Percentiles rank a stretch among this genome's conserved stretches.
Evolutionary conservation across 805 yeast genomes (phyloP).

Genomic region (Komagataella mondaviorum): DNA sequence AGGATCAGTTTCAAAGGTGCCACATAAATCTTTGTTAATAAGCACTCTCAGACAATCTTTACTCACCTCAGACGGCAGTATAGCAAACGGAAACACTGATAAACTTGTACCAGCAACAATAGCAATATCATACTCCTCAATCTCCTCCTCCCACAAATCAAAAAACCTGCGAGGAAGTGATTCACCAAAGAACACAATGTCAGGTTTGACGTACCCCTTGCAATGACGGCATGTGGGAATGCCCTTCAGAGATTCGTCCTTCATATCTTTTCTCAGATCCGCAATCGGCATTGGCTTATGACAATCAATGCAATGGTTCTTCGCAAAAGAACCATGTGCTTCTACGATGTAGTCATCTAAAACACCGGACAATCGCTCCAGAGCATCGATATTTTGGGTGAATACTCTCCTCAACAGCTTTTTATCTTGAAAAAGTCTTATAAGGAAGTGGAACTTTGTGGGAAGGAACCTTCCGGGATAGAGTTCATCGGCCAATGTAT

Average conservation of each 20-base stretch:
- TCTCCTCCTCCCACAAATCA: slow-evolving; percentile 48
- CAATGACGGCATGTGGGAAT: slow-evolving; percentile 53
- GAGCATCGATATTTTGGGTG: slow-evolving; percentile 88
- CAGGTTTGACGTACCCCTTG: slow-evolving; percentile 76
- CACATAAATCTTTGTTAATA: slow-evolving; percentile 67
- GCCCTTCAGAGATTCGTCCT: slow-evolving; percentile 17
- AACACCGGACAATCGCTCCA: slow-evolving; percentile 79
- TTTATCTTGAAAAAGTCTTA: slow-evolving; percentile 54
- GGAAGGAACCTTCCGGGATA: slow-evolving; percentile 85
- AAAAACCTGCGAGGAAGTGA: slow-evolving; percentile 62
- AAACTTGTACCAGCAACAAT: slow-evolving; percentile 90
- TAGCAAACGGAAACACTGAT: slow-evolving; percentile 84
- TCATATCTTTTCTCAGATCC: slow-evolving; percentile 26
- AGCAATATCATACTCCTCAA: slow-evolving; percentile 45
- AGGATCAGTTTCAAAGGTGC: slow-evolving; percentile 42
- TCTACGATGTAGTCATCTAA: slow-evolving; percentile 53
- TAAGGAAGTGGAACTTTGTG: slow-evolving; percentile 65
- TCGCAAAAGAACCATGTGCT: slow-evolving; percentile 92
- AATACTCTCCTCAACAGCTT: slow-evolving; percentile 54
- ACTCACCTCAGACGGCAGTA: slow-evolving; percentile 56
- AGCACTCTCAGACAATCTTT: slow-evolving; percentile 40
- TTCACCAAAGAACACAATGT: slow-evolving; percentile 92
- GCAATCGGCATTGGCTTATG: slow-evolving; percentile 33
- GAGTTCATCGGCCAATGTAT: slow-evolving; percentile 68
- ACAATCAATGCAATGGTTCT: slow-evolving; percentile 76